Evolutionary conservation across 2,329 filamentous ascomycete species (phyloP).

Genomic region (Cladorrhinum sp.): DNA sequence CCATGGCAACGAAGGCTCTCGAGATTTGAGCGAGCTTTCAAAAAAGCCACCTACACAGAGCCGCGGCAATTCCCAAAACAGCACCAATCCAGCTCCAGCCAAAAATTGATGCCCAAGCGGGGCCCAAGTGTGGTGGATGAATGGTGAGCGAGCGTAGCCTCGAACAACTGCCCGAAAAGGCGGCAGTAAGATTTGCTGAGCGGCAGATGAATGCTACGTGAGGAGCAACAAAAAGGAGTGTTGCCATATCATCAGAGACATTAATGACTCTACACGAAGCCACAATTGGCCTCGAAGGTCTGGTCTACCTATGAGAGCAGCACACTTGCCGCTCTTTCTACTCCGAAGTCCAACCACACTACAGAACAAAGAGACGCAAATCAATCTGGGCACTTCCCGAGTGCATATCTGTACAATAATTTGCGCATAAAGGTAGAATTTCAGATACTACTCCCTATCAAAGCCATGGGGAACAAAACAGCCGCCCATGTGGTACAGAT

Average conservation of each 20-base stretch:
- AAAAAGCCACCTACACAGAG: neutral
- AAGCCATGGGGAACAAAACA: neutral
- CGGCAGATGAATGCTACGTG: neutral
- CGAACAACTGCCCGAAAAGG: neutral
- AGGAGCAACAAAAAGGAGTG: neutral
- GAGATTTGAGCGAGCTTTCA: constrained; percentile 28
- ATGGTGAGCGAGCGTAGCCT: neutral
- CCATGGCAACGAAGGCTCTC: constrained; percentile 78
- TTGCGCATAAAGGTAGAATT: neutral
- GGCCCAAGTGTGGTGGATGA: neutral
- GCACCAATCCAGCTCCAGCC: neutral
- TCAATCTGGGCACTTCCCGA: too few species aligned
- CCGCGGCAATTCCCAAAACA: neutral
- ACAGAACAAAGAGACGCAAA: neutral
- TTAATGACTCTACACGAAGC: neutral
- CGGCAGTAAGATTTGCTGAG: neutral
- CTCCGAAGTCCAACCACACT: neutral
- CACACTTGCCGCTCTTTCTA: neutral
- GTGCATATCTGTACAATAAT: neutral
- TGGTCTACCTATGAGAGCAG: neutral
- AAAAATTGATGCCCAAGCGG: constrained; percentile 6
- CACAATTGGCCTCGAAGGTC: neutral
- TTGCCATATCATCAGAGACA: neutral
- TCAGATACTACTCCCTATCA: neutral
- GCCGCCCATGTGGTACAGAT: constrained; percentile 14